A percentile compares a stretch with the other conserved stretches of the same genome.
These are phyloP conservation scores for Sporothrix schenckii DNA, from an alignment of 2,329 filamentous ascomycete genomes.

Conservation along the genomic window DNA sequence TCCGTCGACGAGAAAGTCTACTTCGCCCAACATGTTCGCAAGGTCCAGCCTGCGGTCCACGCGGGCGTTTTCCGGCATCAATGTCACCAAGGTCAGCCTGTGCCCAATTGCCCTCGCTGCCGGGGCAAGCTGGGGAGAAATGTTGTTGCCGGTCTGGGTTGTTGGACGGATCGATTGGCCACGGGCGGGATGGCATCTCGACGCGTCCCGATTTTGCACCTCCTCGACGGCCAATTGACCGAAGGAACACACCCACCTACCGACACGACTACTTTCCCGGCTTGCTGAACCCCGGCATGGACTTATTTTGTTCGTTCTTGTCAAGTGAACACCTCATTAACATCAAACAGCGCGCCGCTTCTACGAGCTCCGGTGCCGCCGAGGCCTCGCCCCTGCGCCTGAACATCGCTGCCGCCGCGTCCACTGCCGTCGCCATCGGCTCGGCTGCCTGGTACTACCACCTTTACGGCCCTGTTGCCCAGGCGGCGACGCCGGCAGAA, in stretches of 20 bases:
- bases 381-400: slow-evolving; percentile 74
- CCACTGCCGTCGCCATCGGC: slow-evolving; percentile 82
- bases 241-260: neutral
- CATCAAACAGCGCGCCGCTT: slow-evolving; percentile 61
- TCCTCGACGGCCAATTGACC: slow-evolving; percentile 21
- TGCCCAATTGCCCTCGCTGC: neutral
- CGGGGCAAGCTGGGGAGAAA: neutral
- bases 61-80: slow-evolving; percentile 78
- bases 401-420: slow-evolving; percentile 83
- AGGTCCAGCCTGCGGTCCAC: slow-evolving; percentile 86
- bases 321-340: neutral
- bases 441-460: slow-evolving; percentile 97
- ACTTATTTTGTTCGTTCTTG: neutral
- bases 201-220: slow-evolving; percentile 1
- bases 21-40: slow-evolving; percentile 79
- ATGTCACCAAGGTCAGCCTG: slow-evolving; percentile 66
- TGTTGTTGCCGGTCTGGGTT: neutral
- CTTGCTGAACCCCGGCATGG: neutral
- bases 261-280: neutral
- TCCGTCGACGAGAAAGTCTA: slow-evolving; percentile 45
- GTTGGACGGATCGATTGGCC: neutral
- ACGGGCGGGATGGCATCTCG: neutral
- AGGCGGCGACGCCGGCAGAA: slow-evolving; percentile 90
- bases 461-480: slow-evolving; percentile 84
- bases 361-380: slow-evolving; percentile 71